Evolutionary conservation across 148 eudicot species (phyloP), one percentile per base, ranked within the genome.

Genomic region (Fagopyrum homotropicum): DNA sequence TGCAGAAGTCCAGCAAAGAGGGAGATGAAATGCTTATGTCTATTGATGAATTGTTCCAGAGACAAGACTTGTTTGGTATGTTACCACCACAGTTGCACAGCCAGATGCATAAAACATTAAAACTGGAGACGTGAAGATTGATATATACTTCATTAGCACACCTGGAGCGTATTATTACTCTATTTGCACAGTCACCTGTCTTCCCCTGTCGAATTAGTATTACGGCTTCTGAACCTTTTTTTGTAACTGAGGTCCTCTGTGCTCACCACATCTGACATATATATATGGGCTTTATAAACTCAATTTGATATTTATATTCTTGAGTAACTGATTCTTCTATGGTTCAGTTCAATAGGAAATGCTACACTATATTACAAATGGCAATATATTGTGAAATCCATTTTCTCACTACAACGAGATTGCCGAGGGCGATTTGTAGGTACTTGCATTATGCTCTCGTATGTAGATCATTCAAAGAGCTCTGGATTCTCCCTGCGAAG

Each of bases 21-120:
- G 78, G 46, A 69, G 19, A 9, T 47, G 77, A 80, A 73, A 72
- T 83, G 45, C 69, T 61, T 45, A 72, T 45, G 40, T 45, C 80
- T 84, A 70, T 80, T 74, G 81, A 77, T 79, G 81, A 64, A 14
- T 51, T 72, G 71, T 76, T 79, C 66, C 71, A 74, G 19, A 76
- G 57, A 59, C 71, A 68, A 35, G 59, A 57, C 29, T 56, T 44
- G 40, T 76, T 72, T 66, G 12, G 46, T 66, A 35, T 66, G 46
- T 66, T 66, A 15, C 71, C 71, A 14, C 45, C 46, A 40, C 45
- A 35, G 45, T 66, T 40, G 71, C n/a, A 14, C 71, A 66, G 46
- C 70, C 70, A 35, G 29, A 60, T 30, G 4, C 29, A 60, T 59
- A n/a, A 17, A 9, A 30, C 29, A 60, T 7, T 2, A 26, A 8